Base-by-base conservation (phyloP, 2,329 filamentous ascomycete species). In the Diaporthe citri region DNA sequence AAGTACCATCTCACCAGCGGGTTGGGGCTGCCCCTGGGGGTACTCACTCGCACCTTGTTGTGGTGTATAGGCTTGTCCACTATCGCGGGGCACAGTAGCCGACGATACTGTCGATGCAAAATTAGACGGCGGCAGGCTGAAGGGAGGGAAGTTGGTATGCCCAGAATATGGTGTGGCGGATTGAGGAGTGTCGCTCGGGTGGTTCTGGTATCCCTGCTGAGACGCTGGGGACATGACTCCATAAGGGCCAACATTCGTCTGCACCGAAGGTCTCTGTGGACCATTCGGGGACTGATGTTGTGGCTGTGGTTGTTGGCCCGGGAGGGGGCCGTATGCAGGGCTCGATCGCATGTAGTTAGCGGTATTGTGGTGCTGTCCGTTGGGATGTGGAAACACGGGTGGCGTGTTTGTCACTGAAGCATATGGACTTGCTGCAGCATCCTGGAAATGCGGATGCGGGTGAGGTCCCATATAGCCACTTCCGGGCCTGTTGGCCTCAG, bases 111-210 rank as follows among this genome's bases (percentile, higher is more conserved):
- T 76, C 28, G 83, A 75, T 76, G 78, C 80, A 80, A 91, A 90
- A 78, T 91, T 89, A 41, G 91, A 88, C 62, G 91, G 89, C 48
- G 92, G 91, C 62, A 94, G 84, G 74, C 88, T 89, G 78, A 94
- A 92, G 89, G 87, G 41, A 91, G 87, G 75, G 92, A 92, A 76
- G 77, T 89, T 92, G 77, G 92, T 88, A 73, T 92, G 89, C 51
- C 87, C 83, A 34, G 91, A 89, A 80, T 91, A 94, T 55, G 82
- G 81, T 74, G 74, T 70, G 9, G 84, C 82, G 34, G 85, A 84
- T 78, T 87, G 89, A 60, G 84, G 85, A 62, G 83, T 88, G 79
- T 80, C 85, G 78, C 78, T 84, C 71, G 85, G 85, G 80, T 87
- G 87, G 80, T 80, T 85, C 80, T 85, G 86, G 78, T 86, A 90